Evolutionary conservation across 306 rosid species (phyloP).

Genomic region (Corylus avellana): DNA sequence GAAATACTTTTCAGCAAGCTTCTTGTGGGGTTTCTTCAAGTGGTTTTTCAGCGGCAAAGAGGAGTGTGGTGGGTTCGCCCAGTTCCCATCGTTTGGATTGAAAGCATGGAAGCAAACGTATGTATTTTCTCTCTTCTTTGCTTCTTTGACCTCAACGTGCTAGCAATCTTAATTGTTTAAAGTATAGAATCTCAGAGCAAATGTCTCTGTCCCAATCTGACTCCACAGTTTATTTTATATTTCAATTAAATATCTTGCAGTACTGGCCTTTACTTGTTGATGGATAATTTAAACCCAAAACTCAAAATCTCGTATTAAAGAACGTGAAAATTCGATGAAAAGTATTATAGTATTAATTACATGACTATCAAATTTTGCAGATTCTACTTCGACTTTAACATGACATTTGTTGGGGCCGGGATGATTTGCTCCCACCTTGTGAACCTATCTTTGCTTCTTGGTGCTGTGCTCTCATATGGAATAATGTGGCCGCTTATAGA

Average conservation of each 20-base stretch:
- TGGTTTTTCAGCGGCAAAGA: slow-evolving; percentile 86
- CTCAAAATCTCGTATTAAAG: too few relatives aligned
- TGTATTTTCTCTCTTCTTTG: background rate
- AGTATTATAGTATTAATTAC: too few relatives aligned
- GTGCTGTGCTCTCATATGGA: slow-evolving; percentile 81
- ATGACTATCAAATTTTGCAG: slow-evolving; percentile 43
- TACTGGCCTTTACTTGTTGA: too few relatives aligned
- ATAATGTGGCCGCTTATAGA: slow-evolving; percentile 83
- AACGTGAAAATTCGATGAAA: too few relatives aligned
- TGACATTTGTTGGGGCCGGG: slow-evolving; percentile 91
- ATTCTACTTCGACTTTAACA: slow-evolving; percentile 78
- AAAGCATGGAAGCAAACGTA: slow-evolving; percentile 89
- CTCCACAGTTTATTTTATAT: too few relatives aligned
- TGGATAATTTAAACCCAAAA: too few relatives aligned
- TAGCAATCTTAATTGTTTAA: too few relatives aligned
- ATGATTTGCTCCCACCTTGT: slow-evolving; percentile 92
- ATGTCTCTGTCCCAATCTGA: too few relatives aligned
- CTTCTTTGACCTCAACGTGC: background rate
- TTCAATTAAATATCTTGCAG: too few relatives aligned
- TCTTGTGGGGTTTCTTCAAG: slow-evolving; percentile 87
- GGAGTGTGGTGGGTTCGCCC: slow-evolving; percentile 81
- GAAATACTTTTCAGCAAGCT: slow-evolving; percentile 76
- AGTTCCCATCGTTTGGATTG: slow-evolving; percentile 92
- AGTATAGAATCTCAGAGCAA: too few relatives aligned
- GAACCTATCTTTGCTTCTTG: slow-evolving; percentile 83